phyloP scores from a whole-genome alignment of 306 rosid genomes.

The Luffa acutangula region DNA sequence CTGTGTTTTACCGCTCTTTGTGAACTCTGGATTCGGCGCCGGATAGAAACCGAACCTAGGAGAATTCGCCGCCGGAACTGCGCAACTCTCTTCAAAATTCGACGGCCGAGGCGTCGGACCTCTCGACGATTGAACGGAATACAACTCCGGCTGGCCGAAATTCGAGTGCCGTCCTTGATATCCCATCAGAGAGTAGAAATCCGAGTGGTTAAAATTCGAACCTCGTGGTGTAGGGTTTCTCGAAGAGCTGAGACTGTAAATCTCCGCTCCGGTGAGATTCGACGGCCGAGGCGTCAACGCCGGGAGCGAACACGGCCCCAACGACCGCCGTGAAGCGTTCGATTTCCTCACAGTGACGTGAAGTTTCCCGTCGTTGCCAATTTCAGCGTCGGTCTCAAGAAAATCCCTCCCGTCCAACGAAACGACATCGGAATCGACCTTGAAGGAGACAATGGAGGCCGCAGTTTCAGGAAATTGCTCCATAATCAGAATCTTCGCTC shows the following conservation, averaged over 20 bases:
- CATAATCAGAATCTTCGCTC: slow-evolving; percentile 16
- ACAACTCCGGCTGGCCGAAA: slow-evolving; percentile 57
- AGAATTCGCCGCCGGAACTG: slow-evolving; percentile 17
- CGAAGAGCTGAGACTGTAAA: slow-evolving; percentile 12
- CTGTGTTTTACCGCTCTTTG: slow-evolving; percentile 29
- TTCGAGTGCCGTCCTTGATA: slow-evolving; percentile 58
- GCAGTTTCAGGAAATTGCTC: slow-evolving; percentile 19
- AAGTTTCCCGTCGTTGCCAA: slow-evolving; percentile 15
- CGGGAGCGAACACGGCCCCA: not conserved
- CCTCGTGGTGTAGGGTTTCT: slow-evolving; percentile 14
- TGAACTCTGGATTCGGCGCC: slow-evolving; percentile 79
- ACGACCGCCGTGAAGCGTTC: slow-evolving; percentile 10
- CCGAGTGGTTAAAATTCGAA: slow-evolving; percentile 14
- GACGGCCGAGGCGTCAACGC: slow-evolving; percentile 17
- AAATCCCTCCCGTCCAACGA: slow-evolving; percentile 11
- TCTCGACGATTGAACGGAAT: slow-evolving; percentile 73
- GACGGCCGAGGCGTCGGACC: slow-evolving; percentile 88
- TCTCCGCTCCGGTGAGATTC: slow-evolving; percentile 15
- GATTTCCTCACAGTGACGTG: slow-evolving; percentile 15
- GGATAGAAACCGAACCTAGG: slow-evolving; percentile 59
- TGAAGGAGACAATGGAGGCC: slow-evolving; percentile 15
- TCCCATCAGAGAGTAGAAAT: slow-evolving; percentile 13
- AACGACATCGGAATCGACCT: slow-evolving; percentile 17
- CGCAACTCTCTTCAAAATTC: slow-evolving; percentile 65
- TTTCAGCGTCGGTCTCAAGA: slow-evolving; percentile 17